These are phyloP conservation scores for Capsicum chinense DNA, from an alignment of 257 asterid species.

Conservation along the genomic window DNA sequence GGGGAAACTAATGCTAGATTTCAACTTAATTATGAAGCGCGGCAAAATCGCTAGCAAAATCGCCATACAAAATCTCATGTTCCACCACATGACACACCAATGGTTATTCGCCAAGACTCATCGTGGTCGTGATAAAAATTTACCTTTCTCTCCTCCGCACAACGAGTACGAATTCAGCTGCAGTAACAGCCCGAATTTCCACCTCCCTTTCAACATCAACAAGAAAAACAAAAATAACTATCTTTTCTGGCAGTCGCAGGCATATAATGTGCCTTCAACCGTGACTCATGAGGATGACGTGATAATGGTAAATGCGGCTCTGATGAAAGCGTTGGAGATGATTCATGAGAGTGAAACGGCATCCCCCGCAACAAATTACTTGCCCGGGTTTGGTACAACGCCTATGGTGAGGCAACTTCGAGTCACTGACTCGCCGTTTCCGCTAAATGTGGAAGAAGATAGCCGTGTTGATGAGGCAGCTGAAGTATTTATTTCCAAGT, in stretches of 20 bases:
- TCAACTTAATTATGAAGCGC: conserved; percentile 69
- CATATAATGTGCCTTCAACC: neutral
- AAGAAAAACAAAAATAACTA: conserved; percentile 41
- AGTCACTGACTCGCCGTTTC: conserved; percentile 72
- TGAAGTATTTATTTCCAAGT: conserved; percentile 59
- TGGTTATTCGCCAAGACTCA: neutral
- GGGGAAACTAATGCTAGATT: conserved; percentile 62
- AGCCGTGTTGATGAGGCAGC: conserved; percentile 68
- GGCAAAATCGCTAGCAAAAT: conserved; percentile 83
- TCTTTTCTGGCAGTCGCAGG: conserved; percentile 1
- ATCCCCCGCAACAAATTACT: conserved; percentile 52
- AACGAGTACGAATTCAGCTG: conserved; percentile 81
- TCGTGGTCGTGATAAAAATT: conserved; percentile 42
- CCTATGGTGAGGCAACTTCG: conserved; percentile 79
- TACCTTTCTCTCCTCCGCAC: conserved; percentile 32
- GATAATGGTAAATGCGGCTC: conserved; percentile 38
- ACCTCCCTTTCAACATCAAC: conserved; percentile 49
- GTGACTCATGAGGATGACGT: conserved; percentile 35
- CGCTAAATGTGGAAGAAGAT: conserved; percentile 44
- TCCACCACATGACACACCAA: conserved; percentile 57
- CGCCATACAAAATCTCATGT: conserved; percentile 70
- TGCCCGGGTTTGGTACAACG: conserved; percentile 72
- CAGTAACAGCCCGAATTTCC: conserved; percentile 64
- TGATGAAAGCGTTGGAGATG: conserved; percentile 52
- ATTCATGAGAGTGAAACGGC: conserved; percentile 51